Percentiles rank a stretch among this genome's conserved stretches.
phyloP scores from a whole-genome alignment of 495 filamentous ascomycete genomes.

The Sporormia fimetaria region DNA sequence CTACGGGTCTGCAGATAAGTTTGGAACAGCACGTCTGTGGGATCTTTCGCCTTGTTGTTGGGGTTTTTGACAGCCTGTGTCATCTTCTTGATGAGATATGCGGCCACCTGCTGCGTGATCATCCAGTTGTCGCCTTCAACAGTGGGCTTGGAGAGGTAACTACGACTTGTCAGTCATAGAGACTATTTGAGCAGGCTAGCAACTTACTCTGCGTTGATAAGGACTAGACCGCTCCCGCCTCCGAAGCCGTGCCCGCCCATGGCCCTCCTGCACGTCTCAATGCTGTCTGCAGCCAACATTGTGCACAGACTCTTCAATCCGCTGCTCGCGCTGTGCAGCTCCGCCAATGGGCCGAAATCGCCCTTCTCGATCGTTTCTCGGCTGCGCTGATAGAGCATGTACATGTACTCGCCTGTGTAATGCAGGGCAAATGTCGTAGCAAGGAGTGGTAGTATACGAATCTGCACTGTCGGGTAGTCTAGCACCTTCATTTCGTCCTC shows the following conservation, averaged over 20 bases:
- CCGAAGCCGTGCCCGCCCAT: slow-evolving; percentile 43
- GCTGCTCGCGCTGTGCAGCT: slow-evolving; percentile 40
- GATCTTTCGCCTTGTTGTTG: slow-evolving; percentile 24
- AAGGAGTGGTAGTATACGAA: slow-evolving; percentile 39
- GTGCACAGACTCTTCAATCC: slow-evolving; percentile 43
- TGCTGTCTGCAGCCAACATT: slow-evolving; percentile 39
- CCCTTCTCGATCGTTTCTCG: slow-evolving; percentile 35
- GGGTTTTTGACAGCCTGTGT: slow-evolving; percentile 27
- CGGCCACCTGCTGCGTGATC: slow-evolving; percentile 41
- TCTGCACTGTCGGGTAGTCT: slow-evolving; percentile 41
- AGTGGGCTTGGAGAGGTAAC: slow-evolving; percentile 40
- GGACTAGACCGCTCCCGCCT: slow-evolving; percentile 38
- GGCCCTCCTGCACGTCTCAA: slow-evolving; percentile 40
- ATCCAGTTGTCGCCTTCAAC: slow-evolving; percentile 47
- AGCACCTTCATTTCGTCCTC: slow-evolving; percentile 37
- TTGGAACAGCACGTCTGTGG: slow-evolving; percentile 26
- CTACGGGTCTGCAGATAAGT: slow-evolving; percentile 22
- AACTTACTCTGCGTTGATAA: slow-evolving; percentile 35
- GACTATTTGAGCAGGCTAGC: background rate
- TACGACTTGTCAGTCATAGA: background rate
- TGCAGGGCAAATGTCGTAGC: slow-evolving; percentile 41
- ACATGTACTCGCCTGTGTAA: slow-evolving; percentile 39
- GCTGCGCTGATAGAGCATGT: slow-evolving; percentile 32
- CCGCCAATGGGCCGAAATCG: slow-evolving; percentile 35
- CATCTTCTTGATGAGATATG: slow-evolving; percentile 42